Percentiles rank a stretch among this genome's conserved stretches.
Conservation (phyloP, 106 monocot species). For the Xerophyta viscosa region DNA sequence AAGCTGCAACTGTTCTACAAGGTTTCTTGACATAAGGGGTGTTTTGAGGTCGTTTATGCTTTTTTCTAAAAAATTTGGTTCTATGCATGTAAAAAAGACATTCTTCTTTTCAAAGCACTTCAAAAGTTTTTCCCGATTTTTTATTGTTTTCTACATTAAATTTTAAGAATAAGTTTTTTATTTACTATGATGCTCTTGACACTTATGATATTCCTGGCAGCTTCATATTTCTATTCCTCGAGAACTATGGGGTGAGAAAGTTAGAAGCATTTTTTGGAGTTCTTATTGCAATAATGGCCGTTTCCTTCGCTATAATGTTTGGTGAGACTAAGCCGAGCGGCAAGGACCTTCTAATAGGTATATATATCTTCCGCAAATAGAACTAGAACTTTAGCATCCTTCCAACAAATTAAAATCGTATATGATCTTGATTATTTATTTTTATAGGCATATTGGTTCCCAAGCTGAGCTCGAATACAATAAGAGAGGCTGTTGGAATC, state of each 20-base stretch:
- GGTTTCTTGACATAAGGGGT: too few species aligned
- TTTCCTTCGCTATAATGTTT: constrained; percentile 83
- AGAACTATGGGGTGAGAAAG: constrained; percentile 84
- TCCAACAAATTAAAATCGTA: too few species aligned
- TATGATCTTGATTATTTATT: background rate
- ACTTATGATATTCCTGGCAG: constrained; percentile 10
- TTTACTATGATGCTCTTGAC: background rate
- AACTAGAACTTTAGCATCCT: too few species aligned
- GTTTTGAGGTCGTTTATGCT: too few species aligned
- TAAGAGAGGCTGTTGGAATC: constrained; percentile 71
- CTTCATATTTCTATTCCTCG: constrained; percentile 73
- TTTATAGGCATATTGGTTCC: constrained; percentile 61
- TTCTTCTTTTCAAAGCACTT: too few species aligned
- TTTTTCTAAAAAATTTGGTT: too few species aligned
- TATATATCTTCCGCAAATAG: too few species aligned
- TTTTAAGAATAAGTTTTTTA: background rate
- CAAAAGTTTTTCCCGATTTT: too few species aligned
- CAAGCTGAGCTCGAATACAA: constrained; percentile 65
- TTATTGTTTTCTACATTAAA: too few species aligned
- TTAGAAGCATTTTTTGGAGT: constrained; percentile 73
- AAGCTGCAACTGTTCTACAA: too few species aligned
- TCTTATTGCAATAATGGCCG: constrained; percentile 67
- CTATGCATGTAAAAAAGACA: too few species aligned
- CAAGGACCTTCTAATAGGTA: constrained; percentile 63
- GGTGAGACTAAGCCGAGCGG: constrained; percentile 63